phyloP scores from a whole-genome alignment of 2,329 filamentous ascomycete species.

The Exophiala sp. region DNA sequence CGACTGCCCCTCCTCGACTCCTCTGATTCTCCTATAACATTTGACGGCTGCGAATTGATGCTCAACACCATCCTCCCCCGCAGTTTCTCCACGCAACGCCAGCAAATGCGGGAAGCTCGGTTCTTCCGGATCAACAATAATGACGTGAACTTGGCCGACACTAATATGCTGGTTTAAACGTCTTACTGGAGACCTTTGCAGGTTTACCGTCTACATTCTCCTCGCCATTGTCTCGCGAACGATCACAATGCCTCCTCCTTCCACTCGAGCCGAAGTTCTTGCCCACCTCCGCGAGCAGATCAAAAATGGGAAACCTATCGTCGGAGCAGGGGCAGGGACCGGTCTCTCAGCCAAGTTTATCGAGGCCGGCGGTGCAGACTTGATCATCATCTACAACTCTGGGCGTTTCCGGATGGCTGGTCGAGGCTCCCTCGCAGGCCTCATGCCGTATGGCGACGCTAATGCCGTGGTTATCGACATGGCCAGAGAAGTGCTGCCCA shows the following conservation, averaged over 20 bases:
- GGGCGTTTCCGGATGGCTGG: slow-evolving; percentile 69
- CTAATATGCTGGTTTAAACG: too few species aligned
- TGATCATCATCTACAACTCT: slow-evolving; percentile 68
- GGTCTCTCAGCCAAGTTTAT: slow-evolving; percentile 66
- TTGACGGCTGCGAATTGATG: neutral
- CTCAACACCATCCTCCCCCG: neutral
- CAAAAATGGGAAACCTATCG: slow-evolving; percentile 51
- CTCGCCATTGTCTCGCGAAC: neutral
- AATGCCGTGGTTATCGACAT: slow-evolving; percentile 66
- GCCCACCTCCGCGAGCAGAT: slow-evolving; percentile 50
- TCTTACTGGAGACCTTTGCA: too few species aligned
- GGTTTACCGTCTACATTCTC: neutral
- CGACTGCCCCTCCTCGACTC: neutral
- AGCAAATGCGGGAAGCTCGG: too few species aligned
- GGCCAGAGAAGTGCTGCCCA: slow-evolving; percentile 61
- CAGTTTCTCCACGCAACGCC: neutral
- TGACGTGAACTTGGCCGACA: too few species aligned
- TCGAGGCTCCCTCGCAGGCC: slow-evolving; percentile 59
- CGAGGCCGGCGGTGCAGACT: slow-evolving; percentile 60
- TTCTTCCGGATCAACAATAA: too few species aligned
- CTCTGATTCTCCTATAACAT: neutral
- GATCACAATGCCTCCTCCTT: slow-evolving; percentile 51
- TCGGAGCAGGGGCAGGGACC: slow-evolving; percentile 60
- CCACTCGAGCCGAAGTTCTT: slow-evolving; percentile 53
- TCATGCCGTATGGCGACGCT: slow-evolving; percentile 67